Percentiles rank a stretch among this genome's conserved stretches.
These are phyloP conservation scores for Pythium coloratum DNA, from an alignment of 352 stramenopile genomes.

Conservation along the genomic window DNA sequence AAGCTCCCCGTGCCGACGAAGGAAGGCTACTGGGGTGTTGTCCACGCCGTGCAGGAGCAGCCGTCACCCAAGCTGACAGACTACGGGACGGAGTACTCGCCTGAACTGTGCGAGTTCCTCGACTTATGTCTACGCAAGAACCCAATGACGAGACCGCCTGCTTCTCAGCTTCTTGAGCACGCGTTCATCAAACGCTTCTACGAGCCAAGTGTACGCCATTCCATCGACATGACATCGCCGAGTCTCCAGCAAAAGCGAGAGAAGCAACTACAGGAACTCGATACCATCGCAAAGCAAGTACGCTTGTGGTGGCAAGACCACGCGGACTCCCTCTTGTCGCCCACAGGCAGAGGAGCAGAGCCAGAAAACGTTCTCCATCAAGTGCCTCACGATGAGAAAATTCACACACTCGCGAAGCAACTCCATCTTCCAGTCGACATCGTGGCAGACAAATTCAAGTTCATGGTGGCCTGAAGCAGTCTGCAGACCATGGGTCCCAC, in stretches of 20 bases:
- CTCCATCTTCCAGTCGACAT: slow-evolving; percentile 51
- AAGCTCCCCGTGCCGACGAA: slow-evolving; percentile 79
- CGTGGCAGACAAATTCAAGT: slow-evolving; percentile 54
- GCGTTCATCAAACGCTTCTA: slow-evolving; percentile 72
- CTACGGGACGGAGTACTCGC: slow-evolving; percentile 65
- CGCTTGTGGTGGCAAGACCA: slow-evolving; percentile 59
- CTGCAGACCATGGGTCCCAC: no score
- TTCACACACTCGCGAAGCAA: slow-evolving; percentile 46
- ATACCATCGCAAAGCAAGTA: slow-evolving; percentile 48
- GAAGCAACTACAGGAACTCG: slow-evolving; percentile 41
- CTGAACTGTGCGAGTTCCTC: slow-evolving; percentile 73
- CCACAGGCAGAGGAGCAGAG: slow-evolving; percentile 12
- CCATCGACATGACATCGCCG: slow-evolving; percentile 17
- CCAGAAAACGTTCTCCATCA: slow-evolving; percentile 24
- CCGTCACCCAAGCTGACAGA: slow-evolving; percentile 64
- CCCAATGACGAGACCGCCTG: slow-evolving; percentile 55
- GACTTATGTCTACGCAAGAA: slow-evolving; percentile 83
- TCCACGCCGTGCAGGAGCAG: slow-evolving; percentile 82
- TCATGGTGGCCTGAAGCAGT: slow-evolving; percentile 37
- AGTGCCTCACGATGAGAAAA: slow-evolving; percentile 31
- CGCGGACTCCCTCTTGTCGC: slow-evolving; percentile 35
- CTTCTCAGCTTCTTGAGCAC: slow-evolving; percentile 57
- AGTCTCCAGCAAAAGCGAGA: slow-evolving; percentile 30
- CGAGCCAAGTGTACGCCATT: slow-evolving; percentile 31
- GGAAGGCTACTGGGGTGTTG: slow-evolving; percentile 89